Evolutionary conservation across 2,329 filamentous ascomycete genomes (phyloP).

Genomic region (Myriosclerotinia duriaeana): DNA sequence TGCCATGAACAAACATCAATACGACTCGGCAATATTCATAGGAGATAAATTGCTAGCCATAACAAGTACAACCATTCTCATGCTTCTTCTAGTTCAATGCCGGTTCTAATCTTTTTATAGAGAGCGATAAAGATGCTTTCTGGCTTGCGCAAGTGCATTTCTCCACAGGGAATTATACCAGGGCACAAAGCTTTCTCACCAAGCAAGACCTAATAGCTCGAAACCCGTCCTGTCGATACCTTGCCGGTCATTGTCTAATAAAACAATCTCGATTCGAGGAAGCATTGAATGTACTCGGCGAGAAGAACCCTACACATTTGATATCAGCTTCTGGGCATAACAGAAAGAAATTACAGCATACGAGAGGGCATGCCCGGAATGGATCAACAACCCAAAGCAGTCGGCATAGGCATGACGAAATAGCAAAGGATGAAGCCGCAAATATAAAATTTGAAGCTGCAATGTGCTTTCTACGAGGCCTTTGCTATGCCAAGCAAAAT

Average conservation of each 20-base stretch:
- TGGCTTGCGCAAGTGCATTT: conserved; percentile 99
- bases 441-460: conserved; percentile 88
- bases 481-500: conserved; percentile 96
- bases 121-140: conserved; percentile 90
- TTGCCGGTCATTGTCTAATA: conserved; percentile 90
- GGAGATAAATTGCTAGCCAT: conserved; percentile 94
- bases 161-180: conserved; percentile 88
- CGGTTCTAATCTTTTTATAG: conserved; percentile 48
- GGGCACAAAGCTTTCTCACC: conserved; percentile 81
- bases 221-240: conserved; percentile 85
- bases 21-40: conserved; percentile 94
- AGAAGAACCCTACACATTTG: conserved; percentile 90
- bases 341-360: conserved; percentile 68
- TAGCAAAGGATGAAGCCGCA: conserved; percentile 61
- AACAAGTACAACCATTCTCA: conserved; percentile 63
- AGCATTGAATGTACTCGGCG: conserved; percentile 80
- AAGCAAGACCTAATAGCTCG: conserved; percentile 78
- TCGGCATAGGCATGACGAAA: conserved; percentile 36
- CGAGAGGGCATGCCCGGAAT: conserved; percentile 53
- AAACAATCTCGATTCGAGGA: conserved; percentile 90
- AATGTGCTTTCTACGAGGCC: conserved; percentile 92
- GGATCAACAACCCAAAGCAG: conserved; percentile 49
- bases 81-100: conserved; percentile 2
- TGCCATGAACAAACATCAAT: conserved; percentile 91
- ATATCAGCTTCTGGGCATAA: conserved; percentile 63